Base-by-base conservation (phyloP, 148 eudicot genomes). In the Spergularia bocconei region DNA sequence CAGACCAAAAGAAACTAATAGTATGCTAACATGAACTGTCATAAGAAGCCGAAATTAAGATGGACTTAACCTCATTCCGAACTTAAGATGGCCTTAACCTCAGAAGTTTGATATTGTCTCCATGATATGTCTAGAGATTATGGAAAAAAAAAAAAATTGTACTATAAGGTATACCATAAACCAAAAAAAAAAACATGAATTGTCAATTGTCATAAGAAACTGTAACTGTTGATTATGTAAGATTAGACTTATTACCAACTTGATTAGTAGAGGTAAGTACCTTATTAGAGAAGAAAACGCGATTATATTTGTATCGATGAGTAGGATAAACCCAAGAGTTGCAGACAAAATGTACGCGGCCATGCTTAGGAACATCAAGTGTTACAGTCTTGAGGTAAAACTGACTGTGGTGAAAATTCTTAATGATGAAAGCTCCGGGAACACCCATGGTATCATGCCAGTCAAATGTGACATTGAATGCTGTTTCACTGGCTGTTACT, bases 251-350 rank as follows among this genome's bases (percentile, higher is more conserved):
- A n/a, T n/a, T n/a, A n/a, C n/a, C n/a, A n/a, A n/a, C 48, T 44
- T 6, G 23, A 4, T 39, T 47, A 7, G 13, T 47, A 1, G 36
- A 11, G 36, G 36, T 29, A 29, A 29, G 23, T 87, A 93, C 98
- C 98, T 90, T 87, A 87, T 93, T 91, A 9, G 90, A 71, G 62
- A 91, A 93, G 89, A 91, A 93, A 78, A 93, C 63, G 1, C 98
- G 97, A 36, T 89, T 79, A 50, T 85, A 80, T 17, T 86, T 85
- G 83, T 93, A 93, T 3, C 88, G 88, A 54, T 81, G 84, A 39
- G 85, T 68, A 2, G 97, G 98, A 72, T 91, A 93, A 65, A 93
- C 97, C 98, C 98, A 93, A 2, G 98, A 93, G 77, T 91, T 86
- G 80, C 98, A 93, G 7, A 84, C 82, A 39, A 93, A 91, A 82